Evolutionary conservation across 1,139 yeast genomes (phyloP).

Genomic region (Hemisphaericaspora lyxosophila): DNA sequence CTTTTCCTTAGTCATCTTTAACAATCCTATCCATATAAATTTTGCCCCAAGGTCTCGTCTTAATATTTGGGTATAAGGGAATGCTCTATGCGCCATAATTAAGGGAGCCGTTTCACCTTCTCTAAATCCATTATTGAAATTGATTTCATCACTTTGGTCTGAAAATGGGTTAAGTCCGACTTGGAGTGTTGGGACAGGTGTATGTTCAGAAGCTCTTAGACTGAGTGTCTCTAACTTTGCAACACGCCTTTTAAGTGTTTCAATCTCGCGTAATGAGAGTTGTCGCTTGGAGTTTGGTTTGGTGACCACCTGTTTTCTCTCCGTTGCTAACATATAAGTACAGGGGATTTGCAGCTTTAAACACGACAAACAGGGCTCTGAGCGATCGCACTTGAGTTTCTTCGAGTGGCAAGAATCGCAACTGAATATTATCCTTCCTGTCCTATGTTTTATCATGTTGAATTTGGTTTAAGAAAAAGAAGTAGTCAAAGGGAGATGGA

Average conservation of each 20-base stretch:
- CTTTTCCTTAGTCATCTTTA: no score
- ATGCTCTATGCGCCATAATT: no score
- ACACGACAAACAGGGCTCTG: slow-evolving; percentile 34
- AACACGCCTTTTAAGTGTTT: slow-evolving; percentile 3
- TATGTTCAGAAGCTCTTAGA: neutral
- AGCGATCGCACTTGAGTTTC: slow-evolving; percentile 36
- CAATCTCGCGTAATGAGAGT: slow-evolving; percentile 1
- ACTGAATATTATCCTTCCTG: slow-evolving; percentile 20
- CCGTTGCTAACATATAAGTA: slow-evolving; percentile 11
- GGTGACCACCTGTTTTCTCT: slow-evolving; percentile 10
- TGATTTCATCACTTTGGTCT: no score
- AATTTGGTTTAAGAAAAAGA: no score
- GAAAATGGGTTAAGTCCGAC: slow-evolving; percentile 15
- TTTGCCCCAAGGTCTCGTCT: no score
- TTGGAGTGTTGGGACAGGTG: slow-evolving; percentile 2
- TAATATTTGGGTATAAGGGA: no score
- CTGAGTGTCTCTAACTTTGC: slow-evolving; percentile 7
- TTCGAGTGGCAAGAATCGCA: slow-evolving; percentile 30
- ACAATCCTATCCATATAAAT: no score
- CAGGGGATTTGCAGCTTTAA: slow-evolving; percentile 19
- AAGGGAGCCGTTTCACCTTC: no score
- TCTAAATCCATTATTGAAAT: no score
- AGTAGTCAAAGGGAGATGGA: no score
- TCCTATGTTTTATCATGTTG: neutral
- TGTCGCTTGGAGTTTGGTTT: slow-evolving; percentile 15